Percentiles rank a stretch among this genome's conserved stretches.
These are phyloP conservation scores for Solanum neorickii DNA, from an alignment of 257 asterid species.

Conservation along the genomic window DNA sequence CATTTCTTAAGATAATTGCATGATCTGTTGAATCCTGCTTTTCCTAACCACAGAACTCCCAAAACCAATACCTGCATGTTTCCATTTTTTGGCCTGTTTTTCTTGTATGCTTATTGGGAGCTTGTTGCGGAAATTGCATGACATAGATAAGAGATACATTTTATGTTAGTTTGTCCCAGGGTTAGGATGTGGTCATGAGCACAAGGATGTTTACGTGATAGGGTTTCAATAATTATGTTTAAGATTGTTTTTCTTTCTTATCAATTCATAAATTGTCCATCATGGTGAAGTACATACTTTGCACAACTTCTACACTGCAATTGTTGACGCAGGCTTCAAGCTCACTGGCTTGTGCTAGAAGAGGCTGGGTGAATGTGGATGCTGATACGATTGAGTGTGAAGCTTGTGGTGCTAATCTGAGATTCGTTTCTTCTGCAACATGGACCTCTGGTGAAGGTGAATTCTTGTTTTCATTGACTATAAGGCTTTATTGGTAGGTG, in stretches of 20 bases:
- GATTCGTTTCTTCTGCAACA: conserved; percentile 44
- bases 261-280: conserved; percentile 3
- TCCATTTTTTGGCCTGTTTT: not conserved
- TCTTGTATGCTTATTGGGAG: not conserved
- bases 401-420: conserved; percentile 78
- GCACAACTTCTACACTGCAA: not conserved
- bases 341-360: conserved; percentile 90
- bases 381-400: conserved; percentile 86
- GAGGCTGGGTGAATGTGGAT: conserved; percentile 95
- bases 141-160: not conserved
- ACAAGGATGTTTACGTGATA: not conserved
- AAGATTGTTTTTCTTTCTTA: not conserved
- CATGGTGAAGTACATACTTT: not conserved
- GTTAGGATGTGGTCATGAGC: not conserved
- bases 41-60: not conserved
- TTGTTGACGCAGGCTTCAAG: conserved; percentile 60
- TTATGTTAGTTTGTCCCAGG: not conserved
- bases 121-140: not conserved
- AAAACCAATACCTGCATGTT: not conserved
- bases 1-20: not conserved
- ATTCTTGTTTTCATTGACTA: conserved; percentile 2
- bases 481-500: not conserved
- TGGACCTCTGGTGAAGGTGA: conserved; percentile 87
- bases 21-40: not conserved
- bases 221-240: not conserved